Evolutionary conservation across 805 yeast genomes (phyloP).

Genomic region (Jamesozyma hellenica): DNA sequence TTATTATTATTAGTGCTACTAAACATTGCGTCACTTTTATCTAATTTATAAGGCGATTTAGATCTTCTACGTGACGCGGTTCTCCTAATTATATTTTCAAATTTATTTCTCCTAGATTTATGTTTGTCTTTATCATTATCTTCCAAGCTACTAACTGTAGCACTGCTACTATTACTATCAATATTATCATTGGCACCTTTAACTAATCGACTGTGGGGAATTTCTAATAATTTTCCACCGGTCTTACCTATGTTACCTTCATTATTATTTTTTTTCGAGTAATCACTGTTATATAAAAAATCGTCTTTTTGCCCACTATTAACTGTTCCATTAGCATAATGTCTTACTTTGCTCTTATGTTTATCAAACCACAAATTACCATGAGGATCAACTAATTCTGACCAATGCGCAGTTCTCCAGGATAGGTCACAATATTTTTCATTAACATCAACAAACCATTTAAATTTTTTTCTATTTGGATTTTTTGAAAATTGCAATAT

Average conservation of each 20-base stretch:
- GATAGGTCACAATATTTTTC: conserved; percentile 47
- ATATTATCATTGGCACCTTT: too few relatives aligned
- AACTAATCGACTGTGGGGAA: too few relatives aligned
- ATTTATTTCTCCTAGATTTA: conserved; percentile 10
- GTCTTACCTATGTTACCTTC: too few relatives aligned
- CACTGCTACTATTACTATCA: neutral
- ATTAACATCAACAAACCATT: conserved; percentile 57
- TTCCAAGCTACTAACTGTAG: neutral
- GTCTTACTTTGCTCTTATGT: too few relatives aligned
- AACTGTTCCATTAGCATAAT: too few relatives aligned
- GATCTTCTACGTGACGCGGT: conserved; percentile 15
- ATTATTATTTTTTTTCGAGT: too few relatives aligned
- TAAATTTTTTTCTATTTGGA: conserved; percentile 31
- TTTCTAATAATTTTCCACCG: too few relatives aligned
- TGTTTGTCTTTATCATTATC: neutral
- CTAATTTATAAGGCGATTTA: conserved; percentile 9
- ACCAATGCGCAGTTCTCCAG: conserved; percentile 37
- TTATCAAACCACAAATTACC: conserved; percentile 24
- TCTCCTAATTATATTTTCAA: conserved; percentile 16
- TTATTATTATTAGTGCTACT: conserved; percentile 3
- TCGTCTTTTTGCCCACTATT: too few relatives aligned
- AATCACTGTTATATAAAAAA: too few relatives aligned
- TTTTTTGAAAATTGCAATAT: conserved; percentile 42
- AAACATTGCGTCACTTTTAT: neutral
- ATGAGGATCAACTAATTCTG: conserved; percentile 22